phyloP scores from a whole-genome alignment of 805 yeast species.

The Lipomyces yamanashiensis region DNA sequence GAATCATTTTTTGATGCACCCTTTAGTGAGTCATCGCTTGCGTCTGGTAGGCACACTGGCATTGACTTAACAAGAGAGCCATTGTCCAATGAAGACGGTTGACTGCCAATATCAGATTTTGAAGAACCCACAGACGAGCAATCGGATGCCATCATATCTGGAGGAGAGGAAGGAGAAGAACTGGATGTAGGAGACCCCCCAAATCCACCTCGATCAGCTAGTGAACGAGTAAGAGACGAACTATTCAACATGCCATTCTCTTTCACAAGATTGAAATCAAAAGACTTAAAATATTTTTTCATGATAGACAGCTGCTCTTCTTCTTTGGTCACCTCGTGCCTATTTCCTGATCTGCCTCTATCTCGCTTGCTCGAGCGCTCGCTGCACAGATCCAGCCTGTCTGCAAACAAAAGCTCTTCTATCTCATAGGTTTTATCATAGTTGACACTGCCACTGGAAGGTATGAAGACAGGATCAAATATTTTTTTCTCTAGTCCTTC shows the following conservation, averaged over 20 bases:
- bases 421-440: slow-evolving; percentile 27
- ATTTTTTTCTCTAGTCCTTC: slow-evolving; percentile 22
- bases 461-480: slow-evolving; percentile 28
- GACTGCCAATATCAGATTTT: not conserved
- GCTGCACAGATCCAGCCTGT: slow-evolving; percentile 1
- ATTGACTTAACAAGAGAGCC: not conserved
- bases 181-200: not conserved
- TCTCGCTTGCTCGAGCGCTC: slow-evolving; percentile 2
- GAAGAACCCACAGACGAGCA: not conserved
- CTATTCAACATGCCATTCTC: too few relatives aligned
- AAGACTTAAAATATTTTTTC: slow-evolving; percentile 16
- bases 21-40: not conserved
- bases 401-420: slow-evolving; percentile 32
- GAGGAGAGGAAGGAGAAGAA: not conserved
- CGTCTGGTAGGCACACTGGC: too few relatives aligned
- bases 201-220: not conserved
- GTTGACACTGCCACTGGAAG: slow-evolving; percentile 16
- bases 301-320: slow-evolving; percentile 8
- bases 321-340: slow-evolving; percentile 5
- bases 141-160: not conserved
- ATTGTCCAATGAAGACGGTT: not conserved
- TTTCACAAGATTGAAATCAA: slow-evolving; percentile 8
- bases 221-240: not conserved
- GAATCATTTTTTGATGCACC: not conserved
- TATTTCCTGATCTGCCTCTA: not conserved